Evolutionary conservation across 805 yeast genomes (phyloP).

Genomic region (Monosporozyma servazzii): DNA sequence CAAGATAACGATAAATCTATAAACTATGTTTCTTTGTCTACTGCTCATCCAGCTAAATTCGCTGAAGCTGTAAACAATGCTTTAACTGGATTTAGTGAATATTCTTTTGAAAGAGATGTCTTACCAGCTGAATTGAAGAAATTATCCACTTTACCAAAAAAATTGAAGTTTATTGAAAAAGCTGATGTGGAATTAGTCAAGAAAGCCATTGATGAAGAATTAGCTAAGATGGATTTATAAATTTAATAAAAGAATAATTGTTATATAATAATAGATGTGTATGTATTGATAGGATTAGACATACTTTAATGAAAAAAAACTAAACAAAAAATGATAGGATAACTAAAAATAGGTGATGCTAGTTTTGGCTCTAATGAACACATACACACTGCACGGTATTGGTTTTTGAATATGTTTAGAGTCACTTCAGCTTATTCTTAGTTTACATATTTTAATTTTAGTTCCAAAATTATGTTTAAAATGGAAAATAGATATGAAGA

Average conservation of each 20-base stretch:
- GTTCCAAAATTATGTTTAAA: too few relatives aligned
- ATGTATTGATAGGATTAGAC: background rate
- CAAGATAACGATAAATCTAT: constrained; percentile 36
- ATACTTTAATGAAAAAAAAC: background rate
- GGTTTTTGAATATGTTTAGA: too few relatives aligned
- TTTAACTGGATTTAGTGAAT: constrained; percentile 52
- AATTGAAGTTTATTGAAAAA: constrained; percentile 58
- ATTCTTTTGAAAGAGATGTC: constrained; percentile 81
- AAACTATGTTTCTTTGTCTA: constrained; percentile 68
- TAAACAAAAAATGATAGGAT: background rate
- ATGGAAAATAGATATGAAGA: too few relatives aligned
- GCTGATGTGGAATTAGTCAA: constrained; percentile 72
- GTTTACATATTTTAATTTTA: too few relatives aligned
- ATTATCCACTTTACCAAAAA: constrained; percentile 62
- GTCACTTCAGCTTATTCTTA: too few relatives aligned
- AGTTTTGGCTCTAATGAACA: too few relatives aligned
- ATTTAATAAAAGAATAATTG: background rate
- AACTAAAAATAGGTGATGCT: too few relatives aligned
- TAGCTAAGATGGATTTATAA: constrained; percentile 40
- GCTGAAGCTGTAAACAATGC: constrained; percentile 91
- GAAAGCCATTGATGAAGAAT: constrained; percentile 62
- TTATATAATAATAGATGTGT: background rate
- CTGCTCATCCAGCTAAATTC: constrained; percentile 99
- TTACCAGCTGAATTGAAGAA: constrained; percentile 79
- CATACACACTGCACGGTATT: too few relatives aligned